phyloP scores from a whole-genome alignment of 768 basidiomycete species.

The Rhizopogon vinicolor region DNA sequence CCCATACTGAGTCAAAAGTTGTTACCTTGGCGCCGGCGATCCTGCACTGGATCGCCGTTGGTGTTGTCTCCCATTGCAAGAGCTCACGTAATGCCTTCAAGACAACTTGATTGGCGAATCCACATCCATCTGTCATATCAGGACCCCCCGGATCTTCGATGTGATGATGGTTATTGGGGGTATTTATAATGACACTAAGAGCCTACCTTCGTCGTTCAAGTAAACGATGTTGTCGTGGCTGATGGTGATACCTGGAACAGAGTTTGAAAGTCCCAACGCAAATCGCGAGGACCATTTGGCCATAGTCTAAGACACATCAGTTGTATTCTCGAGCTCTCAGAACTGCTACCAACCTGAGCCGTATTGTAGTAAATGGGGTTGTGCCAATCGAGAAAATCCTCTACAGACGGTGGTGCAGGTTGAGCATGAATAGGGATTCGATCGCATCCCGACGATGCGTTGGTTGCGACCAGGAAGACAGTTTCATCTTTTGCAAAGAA shows the following conservation, averaged over 20 bases:
- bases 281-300: constrained; percentile 64
- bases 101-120: constrained; percentile 37
- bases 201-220: constrained; percentile 47
- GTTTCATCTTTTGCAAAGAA: constrained; percentile 58
- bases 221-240: constrained; percentile 29
- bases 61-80: constrained; percentile 33
- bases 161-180: not conserved
- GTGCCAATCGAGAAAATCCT: constrained; percentile 50
- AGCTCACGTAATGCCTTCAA: constrained; percentile 29
- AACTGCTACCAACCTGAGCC: constrained; percentile 40
- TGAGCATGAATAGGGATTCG: constrained; percentile 1
- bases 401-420: constrained; percentile 25
- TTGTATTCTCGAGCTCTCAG: not conserved
- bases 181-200: not conserved
- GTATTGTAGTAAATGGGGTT: constrained; percentile 46
- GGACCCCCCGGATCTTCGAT: constrained; percentile 17
- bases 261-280: constrained; percentile 58
- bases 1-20: not conserved
- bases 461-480: constrained; percentile 51
- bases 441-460: constrained; percentile 12
- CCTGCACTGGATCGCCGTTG: constrained; percentile 49
- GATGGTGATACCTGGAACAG: constrained; percentile 50
- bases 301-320: constrained; percentile 39
- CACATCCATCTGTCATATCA: constrained; percentile 57
- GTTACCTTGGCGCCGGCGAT: constrained; percentile 41